Base-by-base conservation (phyloP, 1,139 yeast genomes). In the Scheffersomyces illinoinensis region DNA sequence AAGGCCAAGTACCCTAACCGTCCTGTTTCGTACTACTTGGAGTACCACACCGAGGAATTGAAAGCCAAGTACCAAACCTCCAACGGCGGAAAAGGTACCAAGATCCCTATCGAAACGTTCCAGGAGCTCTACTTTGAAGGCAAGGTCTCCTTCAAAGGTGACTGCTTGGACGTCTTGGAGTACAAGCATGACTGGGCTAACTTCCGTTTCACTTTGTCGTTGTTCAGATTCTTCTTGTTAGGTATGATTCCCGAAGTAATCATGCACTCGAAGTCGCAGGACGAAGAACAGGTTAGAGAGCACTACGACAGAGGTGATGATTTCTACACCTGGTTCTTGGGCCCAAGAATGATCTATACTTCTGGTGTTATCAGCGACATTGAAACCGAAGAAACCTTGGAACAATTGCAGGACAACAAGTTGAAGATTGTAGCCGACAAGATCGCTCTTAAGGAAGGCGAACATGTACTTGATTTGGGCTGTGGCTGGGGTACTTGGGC, bases 401-500 rank as follows among this genome's bases (percentile, higher is more conserved):
- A 92, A 77, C 85, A 91, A 77, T 73, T 93, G 70, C 97, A 93
- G 79, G 98, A 92, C 77, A 92, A 92, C 83, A 92, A 93, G 79
- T 83, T 92, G 74, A 89, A 90, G 69, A 79, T 89, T 69, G 97
- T 92, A 59, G 93, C 97, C 71, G 97, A 91, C 75, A 92, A 93
- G 80, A 88, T 91, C 65, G 91, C 85, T 63, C 82, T 92, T 69
- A 72, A 87, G 70, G 71, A 85, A 67, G 96, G 91, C 65, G 97
- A 92, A 64, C 79, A 79, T 58, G 82, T 91, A 71, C 85, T 92
- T 65, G 98, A 92, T 72, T 80, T 92, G 63, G 97, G 97, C 61
- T 92, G 97, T 78, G 97, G 98, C 65, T 92, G 98, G 98, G 98
- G 98, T 72, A 90, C 97, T 59, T 84, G 93, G 74, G 92, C 97